Percentiles rank a stretch among this genome's conserved stretches.
Conservation (phyloP, 495 filamentous ascomycete genomes). For the Extremus antarcticus region DNA sequence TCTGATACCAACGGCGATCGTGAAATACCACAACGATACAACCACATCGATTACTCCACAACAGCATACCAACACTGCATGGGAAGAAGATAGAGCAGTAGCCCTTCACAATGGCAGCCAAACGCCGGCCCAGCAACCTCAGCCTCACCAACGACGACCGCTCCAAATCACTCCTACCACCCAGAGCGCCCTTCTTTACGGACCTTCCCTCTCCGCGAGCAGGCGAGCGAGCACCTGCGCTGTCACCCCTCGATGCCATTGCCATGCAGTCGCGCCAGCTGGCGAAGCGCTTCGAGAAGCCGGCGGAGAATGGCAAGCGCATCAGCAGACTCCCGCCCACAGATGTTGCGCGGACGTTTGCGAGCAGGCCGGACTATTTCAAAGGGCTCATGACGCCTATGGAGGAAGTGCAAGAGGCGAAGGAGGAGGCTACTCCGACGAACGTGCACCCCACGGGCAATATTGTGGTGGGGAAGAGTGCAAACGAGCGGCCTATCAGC, state of each 20-base stretch:
- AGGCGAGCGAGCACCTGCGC: conserved; percentile 79
- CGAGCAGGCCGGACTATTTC: conserved; percentile 62
- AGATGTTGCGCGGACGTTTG: conserved; percentile 67
- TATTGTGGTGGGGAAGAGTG: background rate
- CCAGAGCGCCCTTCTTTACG: background rate
- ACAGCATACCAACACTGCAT: background rate
- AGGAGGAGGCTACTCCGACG: conserved; percentile 20
- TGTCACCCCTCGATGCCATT: conserved; percentile 91
- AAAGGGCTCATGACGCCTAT: conserved; percentile 24
- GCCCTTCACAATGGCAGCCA: background rate
- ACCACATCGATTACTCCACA: background rate
- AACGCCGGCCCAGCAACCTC: background rate
- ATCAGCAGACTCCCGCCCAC: conserved; percentile 77
- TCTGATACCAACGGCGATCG: background rate
- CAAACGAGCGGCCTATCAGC: conserved; percentile 10
- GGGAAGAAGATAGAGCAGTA: background rate
- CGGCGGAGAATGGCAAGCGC: conserved; percentile 52
- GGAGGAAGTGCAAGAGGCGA: conserved; percentile 16
- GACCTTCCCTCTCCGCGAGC: conserved; percentile 30
- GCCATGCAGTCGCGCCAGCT: conserved; percentile 78
- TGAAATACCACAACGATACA: background rate
- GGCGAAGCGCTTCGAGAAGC: conserved; percentile 76
- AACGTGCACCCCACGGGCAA: background rate
- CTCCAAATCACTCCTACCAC: background rate
- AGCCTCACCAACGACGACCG: background rate